phyloP scores from a whole-genome alignment of 2,329 filamentous ascomycete species.

The Hysterium pulicare region DNA sequence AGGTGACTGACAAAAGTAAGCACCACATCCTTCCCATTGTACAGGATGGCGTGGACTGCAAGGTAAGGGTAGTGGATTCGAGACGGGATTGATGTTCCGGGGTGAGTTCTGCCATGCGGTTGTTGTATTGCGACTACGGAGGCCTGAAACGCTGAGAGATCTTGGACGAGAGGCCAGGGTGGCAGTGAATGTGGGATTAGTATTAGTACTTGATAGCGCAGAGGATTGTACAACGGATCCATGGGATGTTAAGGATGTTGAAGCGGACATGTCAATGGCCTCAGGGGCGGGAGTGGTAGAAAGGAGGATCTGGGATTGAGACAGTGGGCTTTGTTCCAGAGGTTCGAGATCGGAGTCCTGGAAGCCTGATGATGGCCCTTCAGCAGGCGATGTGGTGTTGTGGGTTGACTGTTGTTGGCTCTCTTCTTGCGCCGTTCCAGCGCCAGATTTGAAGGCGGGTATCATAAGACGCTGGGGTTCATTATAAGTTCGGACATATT shows the following conservation, averaged over 20 bases:
- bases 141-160: slow-evolving; percentile 36
- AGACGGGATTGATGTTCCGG: slow-evolving; percentile 23
- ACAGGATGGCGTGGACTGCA: slow-evolving; percentile 41
- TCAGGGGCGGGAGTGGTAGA: slow-evolving; percentile 16
- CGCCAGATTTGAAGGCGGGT: slow-evolving; percentile 32
- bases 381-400: slow-evolving; percentile 16
- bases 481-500: slow-evolving; percentile 35
- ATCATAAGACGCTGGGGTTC: slow-evolving; percentile 33
- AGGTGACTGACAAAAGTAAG: slow-evolving; percentile 40
- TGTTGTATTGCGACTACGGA: slow-evolving; percentile 29
- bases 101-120: slow-evolving; percentile 25
- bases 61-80: slow-evolving; percentile 35
- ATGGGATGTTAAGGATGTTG: slow-evolving; percentile 24
- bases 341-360: slow-evolving; percentile 25
- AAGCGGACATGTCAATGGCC: slow-evolving; percentile 27
- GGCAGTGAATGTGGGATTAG: slow-evolving; percentile 29
- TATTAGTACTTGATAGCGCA: slow-evolving; percentile 10
- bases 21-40: slow-evolving; percentile 43
- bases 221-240: slow-evolving; percentile 24
- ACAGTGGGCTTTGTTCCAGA: slow-evolving; percentile 26
- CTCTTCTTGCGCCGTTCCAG: slow-evolving; percentile 8
- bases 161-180: slow-evolving; percentile 32
- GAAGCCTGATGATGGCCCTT: slow-evolving; percentile 19
- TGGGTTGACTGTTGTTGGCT: slow-evolving; percentile 18
- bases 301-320: slow-evolving; percentile 33